Base-by-base conservation (phyloP, 495 filamentous ascomycete species). In the Podospora appendiculata region DNA sequence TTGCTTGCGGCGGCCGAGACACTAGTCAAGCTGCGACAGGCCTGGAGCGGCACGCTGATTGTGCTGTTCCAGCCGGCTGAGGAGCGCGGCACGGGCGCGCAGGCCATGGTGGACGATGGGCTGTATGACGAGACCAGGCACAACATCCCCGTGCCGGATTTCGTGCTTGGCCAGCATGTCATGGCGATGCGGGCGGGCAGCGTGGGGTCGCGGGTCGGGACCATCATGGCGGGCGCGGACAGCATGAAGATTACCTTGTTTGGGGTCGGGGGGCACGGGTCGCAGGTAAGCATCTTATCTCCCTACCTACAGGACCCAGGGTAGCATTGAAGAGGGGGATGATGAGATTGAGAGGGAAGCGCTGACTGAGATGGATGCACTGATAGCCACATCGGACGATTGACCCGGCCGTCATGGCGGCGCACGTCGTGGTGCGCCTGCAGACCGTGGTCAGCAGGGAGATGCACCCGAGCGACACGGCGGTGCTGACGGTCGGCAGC, bases 41-140 rank as follows among this genome's bases (percentile, higher is more conserved):
- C 66, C 14, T 87, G 82, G 82, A 57, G 43, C 10, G 82, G 83
- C 0, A 85, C 80, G 0, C 45, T 85, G 8, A 60, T 86, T 2
- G 59, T 74, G 38, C 56, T 80, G 14, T 86, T 87, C 63, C 83
- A 87, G 58, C 81, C 83, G 0, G 71, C 74, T 0, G 81, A 85
- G 56, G 83, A 86, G 58, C 61, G 67, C 3, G 68, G 70, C n/a
- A 63, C 61, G 0, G 83, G 83, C 0, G 82, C 82, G 1, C 65
- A 70, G 55, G 74, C 75, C 0, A 86, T 86, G 82, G 63, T 87
- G 1, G 71, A 78, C 35, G 82, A 83, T 53, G 82, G 79, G 0
- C 60, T 87, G 6, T 86, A 83, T 56, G 69, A 76, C 13, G 62
- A 68, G 16, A 59, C 61, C 0, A 65, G 62, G 40, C 69, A 75